Evolutionary conservation across 176 grass and related monocot genomes (phyloP).

Genomic region (Pontederia crassipes): DNA sequence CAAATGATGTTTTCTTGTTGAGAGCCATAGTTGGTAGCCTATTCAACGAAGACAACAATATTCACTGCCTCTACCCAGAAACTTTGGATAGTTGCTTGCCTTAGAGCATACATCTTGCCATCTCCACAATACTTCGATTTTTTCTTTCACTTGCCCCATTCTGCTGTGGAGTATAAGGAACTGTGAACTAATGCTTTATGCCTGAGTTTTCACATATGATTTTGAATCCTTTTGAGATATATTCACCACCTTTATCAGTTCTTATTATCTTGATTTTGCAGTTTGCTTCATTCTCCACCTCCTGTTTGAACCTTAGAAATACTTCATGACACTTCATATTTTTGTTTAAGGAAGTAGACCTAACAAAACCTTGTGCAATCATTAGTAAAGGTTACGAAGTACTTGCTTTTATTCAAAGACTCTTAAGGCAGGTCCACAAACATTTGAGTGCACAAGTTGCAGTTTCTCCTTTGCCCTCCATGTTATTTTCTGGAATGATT

Average conservation of each 20-base stretch:
- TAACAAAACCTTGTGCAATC: constrained; percentile 8
- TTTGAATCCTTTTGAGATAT: background rate
- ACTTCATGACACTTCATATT: background rate
- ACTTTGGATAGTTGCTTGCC: background rate
- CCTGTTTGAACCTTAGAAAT: constrained; percentile 2
- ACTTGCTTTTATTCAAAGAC: too few species aligned
- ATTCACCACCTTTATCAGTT: constrained; percentile 1
- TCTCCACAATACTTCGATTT: constrained; percentile 11
- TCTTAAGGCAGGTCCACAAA: too few species aligned
- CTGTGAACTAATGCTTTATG: background rate
- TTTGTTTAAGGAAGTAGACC: constrained; percentile 13
- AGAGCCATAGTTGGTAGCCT: background rate
- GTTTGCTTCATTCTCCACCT: background rate
- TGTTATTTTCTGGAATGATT: background rate
- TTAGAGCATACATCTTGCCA: constrained; percentile 12
- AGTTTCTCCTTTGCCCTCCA: too few species aligned
- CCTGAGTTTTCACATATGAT: background rate
- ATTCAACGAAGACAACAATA: constrained; percentile 1
- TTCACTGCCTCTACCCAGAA: background rate
- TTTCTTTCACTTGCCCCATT: constrained; percentile 1
- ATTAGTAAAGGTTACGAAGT: background rate
- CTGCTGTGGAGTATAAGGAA: background rate
- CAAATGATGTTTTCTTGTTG: background rate
- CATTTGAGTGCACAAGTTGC: too few species aligned
- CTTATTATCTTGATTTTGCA: constrained; percentile 4